These are phyloP conservation scores for Curvularia verruculosa DNA, from an alignment of 2,329 filamentous ascomycete species.

Conservation along the genomic window DNA sequence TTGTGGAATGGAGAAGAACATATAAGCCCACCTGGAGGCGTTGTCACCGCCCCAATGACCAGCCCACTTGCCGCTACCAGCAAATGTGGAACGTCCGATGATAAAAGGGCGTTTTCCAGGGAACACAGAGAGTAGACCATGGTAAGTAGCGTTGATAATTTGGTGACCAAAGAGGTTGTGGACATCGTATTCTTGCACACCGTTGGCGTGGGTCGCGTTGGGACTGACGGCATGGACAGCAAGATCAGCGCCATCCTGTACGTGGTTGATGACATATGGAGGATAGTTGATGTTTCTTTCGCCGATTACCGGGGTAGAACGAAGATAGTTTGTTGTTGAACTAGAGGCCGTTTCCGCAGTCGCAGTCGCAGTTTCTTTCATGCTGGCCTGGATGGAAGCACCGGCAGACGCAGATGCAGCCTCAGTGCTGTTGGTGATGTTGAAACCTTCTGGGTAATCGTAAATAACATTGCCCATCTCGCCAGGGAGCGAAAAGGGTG, in stretches of 20 bases:
- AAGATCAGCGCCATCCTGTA: conserved; percentile 67
- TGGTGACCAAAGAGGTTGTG: conserved; percentile 75
- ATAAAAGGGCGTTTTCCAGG: conserved; percentile 79
- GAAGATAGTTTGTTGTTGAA: conserved; percentile 56
- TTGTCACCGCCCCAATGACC: conserved; percentile 85
- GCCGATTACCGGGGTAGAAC: conserved; percentile 67
- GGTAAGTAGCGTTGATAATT: conserved; percentile 77
- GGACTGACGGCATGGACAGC: conserved; percentile 75
- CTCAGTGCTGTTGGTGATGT: conserved; percentile 71
- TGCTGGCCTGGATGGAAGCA: conserved; percentile 58
- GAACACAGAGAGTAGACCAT: conserved; percentile 68
- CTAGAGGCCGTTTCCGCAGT: conserved; percentile 27
- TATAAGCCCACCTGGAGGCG: conserved; percentile 70
- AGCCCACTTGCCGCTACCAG: conserved; percentile 75
- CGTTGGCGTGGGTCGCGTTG: conserved; percentile 78
- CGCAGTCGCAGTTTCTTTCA: conserved; percentile 36
- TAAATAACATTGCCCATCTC: conserved; percentile 66
- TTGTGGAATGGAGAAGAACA: conserved; percentile 79
- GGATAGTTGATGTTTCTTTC: conserved; percentile 73
- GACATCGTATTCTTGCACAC: conserved; percentile 77
- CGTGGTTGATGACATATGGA: conserved; percentile 77
- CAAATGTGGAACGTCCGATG: conserved; percentile 81
- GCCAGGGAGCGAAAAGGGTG: conserved; percentile 68
- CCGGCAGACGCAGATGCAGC: conserved; percentile 65
- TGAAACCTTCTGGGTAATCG: conserved; percentile 72